Percentiles rank a stretch among this genome's conserved stretches.
phyloP scores from a whole-genome alignment of 331 rosid species.

The Cucumis variabilis region DNA sequence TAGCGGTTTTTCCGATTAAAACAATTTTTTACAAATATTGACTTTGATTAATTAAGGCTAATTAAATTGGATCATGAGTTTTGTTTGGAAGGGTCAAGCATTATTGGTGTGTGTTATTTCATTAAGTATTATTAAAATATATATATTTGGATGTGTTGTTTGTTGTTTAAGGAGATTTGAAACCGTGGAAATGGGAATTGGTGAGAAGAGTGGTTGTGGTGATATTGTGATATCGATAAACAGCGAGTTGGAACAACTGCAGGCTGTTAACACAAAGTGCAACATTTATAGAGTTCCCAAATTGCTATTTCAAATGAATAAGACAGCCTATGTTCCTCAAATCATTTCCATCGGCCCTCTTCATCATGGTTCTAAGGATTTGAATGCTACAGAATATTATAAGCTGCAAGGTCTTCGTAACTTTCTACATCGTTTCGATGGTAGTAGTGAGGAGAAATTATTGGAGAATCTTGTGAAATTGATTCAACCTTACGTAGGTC shows the following conservation, averaged over 20 bases:
- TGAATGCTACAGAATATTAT: conserved; percentile 14
- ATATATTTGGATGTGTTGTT: too few species aligned
- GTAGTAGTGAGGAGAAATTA: too few species aligned
- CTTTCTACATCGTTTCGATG: not conserved
- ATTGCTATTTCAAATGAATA: not conserved
- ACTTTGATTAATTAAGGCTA: too few species aligned
- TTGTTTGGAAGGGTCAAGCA: too few species aligned
- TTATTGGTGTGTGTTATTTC: too few species aligned
- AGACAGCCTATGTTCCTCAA: not conserved
- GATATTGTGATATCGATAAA: not conserved
- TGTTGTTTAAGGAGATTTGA: too few species aligned
- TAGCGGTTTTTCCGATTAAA: too few species aligned
- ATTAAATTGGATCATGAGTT: too few species aligned
- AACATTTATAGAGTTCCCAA: not conserved
- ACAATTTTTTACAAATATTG: too few species aligned
- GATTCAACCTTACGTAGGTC: not conserved
- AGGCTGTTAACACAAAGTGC: not conserved
- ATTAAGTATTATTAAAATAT: too few species aligned
- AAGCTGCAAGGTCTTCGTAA: conserved; percentile 29
- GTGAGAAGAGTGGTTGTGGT: not conserved
- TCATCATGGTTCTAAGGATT: not conserved
- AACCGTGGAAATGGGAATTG: too few species aligned
- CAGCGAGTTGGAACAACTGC: not conserved
- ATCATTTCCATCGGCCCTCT: not conserved
- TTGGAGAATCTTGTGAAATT: not conserved